phyloP scores from a whole-genome alignment of 192 early-diverging fungal genomes.

The Helicostylum pulchrum region DNA sequence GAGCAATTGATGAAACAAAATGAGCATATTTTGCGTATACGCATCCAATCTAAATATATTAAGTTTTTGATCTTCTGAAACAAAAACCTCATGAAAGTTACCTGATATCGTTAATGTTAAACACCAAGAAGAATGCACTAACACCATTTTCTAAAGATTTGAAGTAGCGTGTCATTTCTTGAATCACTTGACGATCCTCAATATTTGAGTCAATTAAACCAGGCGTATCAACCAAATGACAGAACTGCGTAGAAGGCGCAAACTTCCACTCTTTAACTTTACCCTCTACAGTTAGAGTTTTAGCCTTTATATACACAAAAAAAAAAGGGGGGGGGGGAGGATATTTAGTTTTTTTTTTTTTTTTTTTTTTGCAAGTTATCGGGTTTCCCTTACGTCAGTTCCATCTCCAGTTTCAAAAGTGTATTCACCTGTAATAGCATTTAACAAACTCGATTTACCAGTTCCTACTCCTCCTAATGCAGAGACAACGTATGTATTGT shows the following conservation, averaged over 20 bases:
- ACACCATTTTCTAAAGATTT: conserved; percentile 47
- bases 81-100: conserved; percentile 10
- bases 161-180: conserved; percentile 50
- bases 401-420: conserved; percentile 43
- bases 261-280: conserved; percentile 28
- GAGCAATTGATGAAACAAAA: conserved; percentile 43
- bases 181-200: conserved; percentile 42
- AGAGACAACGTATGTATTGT: conserved; percentile 27
- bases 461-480: conserved; percentile 47
- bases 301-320: conserved; percentile 5
- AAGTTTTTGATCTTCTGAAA: background rate
- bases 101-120: conserved; percentile 52
- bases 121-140: conserved; percentile 52
- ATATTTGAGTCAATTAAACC: conserved; percentile 47
- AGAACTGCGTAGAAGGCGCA: conserved; percentile 8
- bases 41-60: conserved; percentile 41
- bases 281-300: conserved; percentile 27
- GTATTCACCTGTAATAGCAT: conserved; percentile 46
- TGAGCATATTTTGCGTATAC: conserved; percentile 52
- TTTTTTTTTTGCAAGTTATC: background rate
- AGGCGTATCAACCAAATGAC: conserved; percentile 41
- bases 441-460: conserved; percentile 50
- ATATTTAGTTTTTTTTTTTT: background rate
- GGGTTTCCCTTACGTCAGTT: conserved; percentile 33
- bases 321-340: conserved; percentile 9